Base-by-base conservation (phyloP, 1,284 basidiomycete genomes). In the Marasmius sp. region DNA sequence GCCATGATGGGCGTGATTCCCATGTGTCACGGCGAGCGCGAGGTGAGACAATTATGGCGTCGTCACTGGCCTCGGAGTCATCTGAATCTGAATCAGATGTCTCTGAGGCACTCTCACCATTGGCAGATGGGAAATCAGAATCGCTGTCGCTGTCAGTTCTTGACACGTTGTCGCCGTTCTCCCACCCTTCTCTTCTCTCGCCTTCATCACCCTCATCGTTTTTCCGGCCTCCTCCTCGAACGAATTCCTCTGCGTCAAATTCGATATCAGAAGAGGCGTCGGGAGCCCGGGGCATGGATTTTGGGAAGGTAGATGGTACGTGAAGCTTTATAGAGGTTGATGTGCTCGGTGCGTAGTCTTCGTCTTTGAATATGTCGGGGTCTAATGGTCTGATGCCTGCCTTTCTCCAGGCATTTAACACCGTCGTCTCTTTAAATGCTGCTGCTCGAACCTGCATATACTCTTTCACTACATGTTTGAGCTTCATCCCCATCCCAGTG, bases 351-450 rank as follows among this genome's bases (percentile, higher is more conserved):
- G 65, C 64, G 37, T 60, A 68, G 27, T 68, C 62, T 22, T 39
- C 45, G 6, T 39, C 33, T 20, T 36, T 65, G 43, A 73, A 70
- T 36, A 66, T 49, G 16, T 63, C 60, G 0, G 65, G 65, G 49
- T 71, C 65, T 6, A 72, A 8, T 18, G 71, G 71, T 20, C 59
- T 57, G 6, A 71, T 65, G 9, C 74, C 71, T 20, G 66, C 64
- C 55, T 71, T 73, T 20, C 58, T 57, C 59, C 63, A 75, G 5
- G 72, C 70, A 12, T 65, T 53, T 14, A 56, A 33, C 33, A 77
- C 71, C 1, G 69, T 74, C 12, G 58, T 59, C 22, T 54, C 16
- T 27, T 65, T 67, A 62, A 75, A 73, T 3, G 69, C 58, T 22
- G 57, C 12, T 4, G 45, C 27, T 11, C 66, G 64, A 5, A 63